Percentiles rank a stretch among this genome's conserved stretches.
Evolutionary conservation across 306 rosid species (phyloP).

Genomic region (Prosopis cineraria): DNA sequence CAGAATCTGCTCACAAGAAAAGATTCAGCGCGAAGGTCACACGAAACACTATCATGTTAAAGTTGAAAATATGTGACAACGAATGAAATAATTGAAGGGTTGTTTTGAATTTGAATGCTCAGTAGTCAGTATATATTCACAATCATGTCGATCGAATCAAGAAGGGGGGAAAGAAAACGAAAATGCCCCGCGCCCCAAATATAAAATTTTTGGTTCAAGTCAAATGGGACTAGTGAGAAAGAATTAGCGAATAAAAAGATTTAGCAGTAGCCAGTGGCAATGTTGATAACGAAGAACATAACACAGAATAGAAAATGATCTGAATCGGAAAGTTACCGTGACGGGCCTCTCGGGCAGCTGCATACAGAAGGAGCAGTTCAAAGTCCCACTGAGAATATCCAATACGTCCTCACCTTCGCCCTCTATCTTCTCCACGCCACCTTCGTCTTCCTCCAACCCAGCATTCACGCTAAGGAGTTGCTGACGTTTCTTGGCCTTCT

Average conservation of each 20-base stretch:
- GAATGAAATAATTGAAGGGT: not conserved
- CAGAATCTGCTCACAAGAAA: not conserved
- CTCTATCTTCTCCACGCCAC: not conserved
- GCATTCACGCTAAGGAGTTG: conserved; percentile 51
- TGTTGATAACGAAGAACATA: not conserved
- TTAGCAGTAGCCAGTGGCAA: not conserved
- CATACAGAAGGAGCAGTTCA: conserved; percentile 65
- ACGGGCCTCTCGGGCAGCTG: conserved; percentile 70
- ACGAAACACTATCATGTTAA: not conserved
- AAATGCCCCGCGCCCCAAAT: not conserved
- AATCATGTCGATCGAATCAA: not conserved
- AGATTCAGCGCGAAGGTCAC: not conserved
- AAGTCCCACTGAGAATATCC: conserved; percentile 41
- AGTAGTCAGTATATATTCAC: not conserved
- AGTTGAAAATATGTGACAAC: not conserved
- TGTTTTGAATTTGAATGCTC: not conserved
- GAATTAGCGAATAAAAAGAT: not conserved
- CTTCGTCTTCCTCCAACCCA: not conserved
- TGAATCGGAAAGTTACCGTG: conserved; percentile 48
- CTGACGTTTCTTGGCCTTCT: conserved; percentile 62
- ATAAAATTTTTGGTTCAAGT: not conserved
- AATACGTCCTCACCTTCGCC: conserved; percentile 23
- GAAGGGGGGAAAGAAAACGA: not conserved
- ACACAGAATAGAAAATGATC: not conserved
- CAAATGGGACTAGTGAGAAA: not conserved